Percentiles rank a stretch among this genome's conserved stretches.
phyloP scores from a whole-genome alignment of 192 early-diverging fungal genomes.

The Coemansia sp. region DNA sequence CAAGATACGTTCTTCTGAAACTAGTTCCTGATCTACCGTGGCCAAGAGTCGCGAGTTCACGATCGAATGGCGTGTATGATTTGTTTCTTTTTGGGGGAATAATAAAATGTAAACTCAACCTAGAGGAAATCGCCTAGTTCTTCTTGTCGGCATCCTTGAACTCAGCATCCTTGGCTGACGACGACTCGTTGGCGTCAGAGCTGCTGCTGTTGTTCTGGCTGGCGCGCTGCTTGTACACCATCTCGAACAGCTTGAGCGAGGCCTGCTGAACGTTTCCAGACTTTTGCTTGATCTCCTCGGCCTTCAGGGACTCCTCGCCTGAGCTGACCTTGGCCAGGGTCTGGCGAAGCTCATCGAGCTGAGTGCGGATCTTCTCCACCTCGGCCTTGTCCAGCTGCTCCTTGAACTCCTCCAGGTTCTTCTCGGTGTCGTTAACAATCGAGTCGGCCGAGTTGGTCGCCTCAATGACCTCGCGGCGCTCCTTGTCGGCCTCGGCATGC shows the following conservation, averaged over 20 bases:
- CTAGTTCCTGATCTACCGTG: too few species aligned
- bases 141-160: constrained; percentile 72
- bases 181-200: constrained; percentile 17
- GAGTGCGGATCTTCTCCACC: constrained; percentile 76
- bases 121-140: constrained; percentile 21
- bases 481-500: constrained; percentile 89
- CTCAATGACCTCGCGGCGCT: constrained; percentile 91
- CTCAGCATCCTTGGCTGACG: constrained; percentile 61
- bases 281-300: constrained; percentile 88
- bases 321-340: constrained; percentile 65
- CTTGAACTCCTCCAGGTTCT: constrained; percentile 95
- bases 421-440: constrained; percentile 89
- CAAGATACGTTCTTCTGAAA: constrained; percentile 33
- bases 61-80: too few species aligned
- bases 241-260: constrained; percentile 94
- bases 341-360: constrained; percentile 79
- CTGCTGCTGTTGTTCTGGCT: constrained; percentile 31
- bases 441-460: constrained; percentile 89
- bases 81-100: too few species aligned
- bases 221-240: constrained; percentile 87
- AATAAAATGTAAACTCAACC: too few species aligned
- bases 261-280: constrained; percentile 80
- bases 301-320: constrained; percentile 60
- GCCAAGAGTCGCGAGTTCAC: too few species aligned
- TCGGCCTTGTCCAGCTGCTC: constrained; percentile 87